Conservation (phyloP, 306 rosid species). For the Potentilla sterilis region DNA sequence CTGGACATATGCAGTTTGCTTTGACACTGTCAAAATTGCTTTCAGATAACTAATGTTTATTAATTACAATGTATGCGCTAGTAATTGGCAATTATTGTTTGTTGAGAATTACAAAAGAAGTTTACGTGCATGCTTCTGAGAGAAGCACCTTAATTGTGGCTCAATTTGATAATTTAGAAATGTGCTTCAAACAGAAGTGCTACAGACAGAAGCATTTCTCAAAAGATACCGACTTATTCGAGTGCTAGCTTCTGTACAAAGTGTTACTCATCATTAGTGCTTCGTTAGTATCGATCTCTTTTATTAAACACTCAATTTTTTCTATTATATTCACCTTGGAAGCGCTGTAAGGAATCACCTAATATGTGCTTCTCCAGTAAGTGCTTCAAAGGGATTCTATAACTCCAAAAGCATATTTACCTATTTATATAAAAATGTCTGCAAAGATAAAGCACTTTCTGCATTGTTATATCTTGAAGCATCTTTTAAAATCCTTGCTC, state of each 20-base stretch:
- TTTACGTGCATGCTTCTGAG: not conserved
- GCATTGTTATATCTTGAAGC: not conserved
- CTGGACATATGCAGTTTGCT: not conserved
- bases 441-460: too few relatives aligned
- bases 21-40: not conserved
- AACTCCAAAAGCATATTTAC: too few relatives aligned
- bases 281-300: too few relatives aligned
- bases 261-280: too few relatives aligned
- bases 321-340: too few relatives aligned
- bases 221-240: not conserved
- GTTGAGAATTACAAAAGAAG: not conserved
- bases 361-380: too few relatives aligned
- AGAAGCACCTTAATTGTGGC: not conserved
- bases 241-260: not conserved
- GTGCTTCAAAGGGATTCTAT: too few relatives aligned
- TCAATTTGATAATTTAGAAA: not conserved
- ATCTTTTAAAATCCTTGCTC: not conserved
- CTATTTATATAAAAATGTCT: too few relatives aligned
- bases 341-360: too few relatives aligned
- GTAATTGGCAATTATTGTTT: not conserved
- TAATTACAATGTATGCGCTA: not conserved
- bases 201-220: not conserved
- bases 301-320: too few relatives aligned
- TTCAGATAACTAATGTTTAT: not conserved
- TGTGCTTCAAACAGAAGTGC: not conserved